A percentile compares a stretch with the other conserved stretches of the same genome.
These are phyloP conservation scores for Isabelozyma heimii DNA, from an alignment of 805 yeast genomes.

Conservation along the genomic window DNA sequence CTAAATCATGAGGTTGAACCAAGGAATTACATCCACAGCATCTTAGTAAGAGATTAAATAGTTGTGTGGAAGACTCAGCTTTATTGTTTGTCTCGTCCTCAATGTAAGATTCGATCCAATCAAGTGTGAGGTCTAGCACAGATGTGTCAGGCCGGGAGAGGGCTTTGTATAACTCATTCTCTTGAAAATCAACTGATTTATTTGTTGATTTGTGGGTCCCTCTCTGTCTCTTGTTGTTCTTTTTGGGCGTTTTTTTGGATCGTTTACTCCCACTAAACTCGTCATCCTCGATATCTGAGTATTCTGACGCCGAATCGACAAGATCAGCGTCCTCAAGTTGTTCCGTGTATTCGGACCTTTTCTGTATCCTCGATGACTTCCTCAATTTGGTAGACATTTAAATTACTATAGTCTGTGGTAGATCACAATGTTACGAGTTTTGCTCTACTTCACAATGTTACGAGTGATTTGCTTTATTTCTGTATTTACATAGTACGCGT, in stretches of 20 bases:
- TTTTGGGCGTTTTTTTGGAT: not conserved
- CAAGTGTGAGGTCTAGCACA: slow-evolving; percentile 32
- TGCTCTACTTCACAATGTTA: too few species aligned
- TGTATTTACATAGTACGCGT: too few species aligned
- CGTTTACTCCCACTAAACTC: slow-evolving; percentile 1
- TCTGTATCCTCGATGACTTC: slow-evolving; percentile 5
- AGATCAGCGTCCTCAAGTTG: slow-evolving; percentile 6
- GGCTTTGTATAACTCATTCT: slow-evolving; percentile 27
- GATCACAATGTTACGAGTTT: too few species aligned
- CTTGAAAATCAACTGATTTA: slow-evolving; percentile 21
- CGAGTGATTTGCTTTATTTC: too few species aligned
- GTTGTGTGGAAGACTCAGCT: slow-evolving; percentile 51
- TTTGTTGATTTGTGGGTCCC: slow-evolving; percentile 2
- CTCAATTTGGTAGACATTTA: slow-evolving; percentile 1
- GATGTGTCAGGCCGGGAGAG: slow-evolving; percentile 30
- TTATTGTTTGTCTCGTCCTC: slow-evolving; percentile 25
- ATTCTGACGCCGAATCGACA: slow-evolving; percentile 3
- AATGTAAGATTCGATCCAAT: slow-evolving; percentile 33
- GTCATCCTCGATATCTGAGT: slow-evolving; percentile 4
- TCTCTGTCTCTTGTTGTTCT: slow-evolving; percentile 3
- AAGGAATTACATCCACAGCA: slow-evolving; percentile 69
- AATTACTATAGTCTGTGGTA: not conserved
- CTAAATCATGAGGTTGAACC: slow-evolving; percentile 73
- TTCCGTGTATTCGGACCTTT: slow-evolving; percentile 4
- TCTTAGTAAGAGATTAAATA: slow-evolving; percentile 68